Percentiles rank a stretch among this genome's conserved stretches.
phyloP scores from a whole-genome alignment of 176 grass and related monocot species.

The Elymus sibiricus region DNA sequence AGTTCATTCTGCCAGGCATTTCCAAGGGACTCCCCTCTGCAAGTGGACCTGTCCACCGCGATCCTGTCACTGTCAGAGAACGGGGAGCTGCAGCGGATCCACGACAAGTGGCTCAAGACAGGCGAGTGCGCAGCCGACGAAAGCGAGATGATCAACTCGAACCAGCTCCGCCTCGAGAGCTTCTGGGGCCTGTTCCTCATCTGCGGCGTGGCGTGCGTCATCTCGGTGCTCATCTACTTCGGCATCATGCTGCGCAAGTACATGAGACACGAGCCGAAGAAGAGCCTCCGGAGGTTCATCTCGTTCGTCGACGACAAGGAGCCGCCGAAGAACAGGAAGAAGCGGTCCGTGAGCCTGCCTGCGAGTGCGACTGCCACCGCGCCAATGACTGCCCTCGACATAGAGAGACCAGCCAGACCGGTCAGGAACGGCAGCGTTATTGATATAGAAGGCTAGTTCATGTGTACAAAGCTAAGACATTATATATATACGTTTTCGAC shows the following conservation, averaged over 20 bases:
- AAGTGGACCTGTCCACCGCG: conserved; percentile 80
- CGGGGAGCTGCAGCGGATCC: conserved; percentile 86
- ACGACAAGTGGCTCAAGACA: conserved; percentile 76
- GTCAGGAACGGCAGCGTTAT: not conserved
- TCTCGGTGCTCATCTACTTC: conserved; percentile 67
- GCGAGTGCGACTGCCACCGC: not conserved
- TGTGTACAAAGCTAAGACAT: not conserved
- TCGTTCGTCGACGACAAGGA: conserved; percentile 65
- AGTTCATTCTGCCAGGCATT: conserved; percentile 54
- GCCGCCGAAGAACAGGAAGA: conserved; percentile 16
- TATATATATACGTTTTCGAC: conserved; percentile 12
- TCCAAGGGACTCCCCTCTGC: conserved; percentile 73
- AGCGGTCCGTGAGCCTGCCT: conserved; percentile 6
- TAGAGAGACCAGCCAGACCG: conserved; percentile 7
- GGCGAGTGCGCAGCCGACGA: conserved; percentile 37
- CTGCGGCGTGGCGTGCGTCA: conserved; percentile 55
- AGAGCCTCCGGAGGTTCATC: conserved; percentile 41
- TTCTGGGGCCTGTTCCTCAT: conserved; percentile 92
- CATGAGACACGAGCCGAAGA: conserved; percentile 16
- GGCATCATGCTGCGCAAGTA: conserved; percentile 40
- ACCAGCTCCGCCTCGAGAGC: conserved; percentile 68
- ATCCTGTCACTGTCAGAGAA: conserved; percentile 82
- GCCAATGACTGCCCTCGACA: not conserved
- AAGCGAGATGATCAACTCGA: conserved; percentile 51
- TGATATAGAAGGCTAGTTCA: conserved; percentile 15